A percentile compares a stretch with the other conserved stretches of the same genome.
Evolutionary conservation across 345 rosid genomes (phyloP).

Genomic region (thale cress (Arabidopsis thaliana)): TAIR10.1 NC_003075.7:11996001-11996500

Average conservation of each 20-base stretch:
- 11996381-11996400: background rate
- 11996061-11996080: slow-evolving; percentile 22
- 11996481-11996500: background rate
- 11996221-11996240: background rate
- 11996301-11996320: slow-evolving; percentile 29
- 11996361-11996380: slow-evolving; percentile 17
- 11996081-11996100: slow-evolving; percentile 9
- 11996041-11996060: slow-evolving; percentile 39
- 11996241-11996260: background rate
- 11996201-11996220: background rate
- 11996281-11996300: slow-evolving; percentile 9
- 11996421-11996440: slow-evolving; percentile 32
- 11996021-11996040: slow-evolving; percentile 37
- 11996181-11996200: slow-evolving; percentile 4
- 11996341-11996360: slow-evolving; percentile 10
- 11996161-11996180: slow-evolving; percentile 2
- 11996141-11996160: slow-evolving; percentile 5
- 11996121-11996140: slow-evolving; percentile 25
- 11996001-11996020: slow-evolving; percentile 25
- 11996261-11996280: background rate
- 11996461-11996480: background rate
- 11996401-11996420: slow-evolving; percentile 20
- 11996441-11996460: slow-evolving; percentile 39
- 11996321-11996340: slow-evolving; percentile 19
- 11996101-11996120: background rate